Conservation (phyloP, 2,329 filamentous ascomycete genomes). For the Cucurbitaria berberidis region DNA sequence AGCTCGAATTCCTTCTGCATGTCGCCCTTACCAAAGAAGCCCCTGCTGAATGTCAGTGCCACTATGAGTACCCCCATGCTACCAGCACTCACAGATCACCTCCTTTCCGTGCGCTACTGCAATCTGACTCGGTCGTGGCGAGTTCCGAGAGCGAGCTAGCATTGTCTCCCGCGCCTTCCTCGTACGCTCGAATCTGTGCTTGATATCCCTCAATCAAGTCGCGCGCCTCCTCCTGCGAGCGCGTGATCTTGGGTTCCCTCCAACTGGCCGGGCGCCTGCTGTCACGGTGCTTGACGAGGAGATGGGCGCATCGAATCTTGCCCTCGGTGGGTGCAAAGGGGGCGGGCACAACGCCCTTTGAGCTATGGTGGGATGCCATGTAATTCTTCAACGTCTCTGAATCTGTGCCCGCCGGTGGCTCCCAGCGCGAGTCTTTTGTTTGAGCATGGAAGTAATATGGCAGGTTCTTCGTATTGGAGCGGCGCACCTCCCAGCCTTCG, state of each 20-base stretch:
- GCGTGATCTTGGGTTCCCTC: constrained; percentile 87
- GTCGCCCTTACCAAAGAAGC: constrained; percentile 90
- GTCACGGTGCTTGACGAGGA: constrained; percentile 91
- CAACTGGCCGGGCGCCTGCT: constrained; percentile 91
- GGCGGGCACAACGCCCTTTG: constrained; percentile 52
- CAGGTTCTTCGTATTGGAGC: constrained; percentile 97
- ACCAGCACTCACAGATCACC: constrained; percentile 75
- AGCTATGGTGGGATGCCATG: constrained; percentile 87
- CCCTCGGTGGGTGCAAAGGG: constrained; percentile 57
- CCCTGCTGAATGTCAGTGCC: constrained; percentile 54
- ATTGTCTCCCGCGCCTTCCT: constrained; percentile 52
- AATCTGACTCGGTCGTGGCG: constrained; percentile 89
- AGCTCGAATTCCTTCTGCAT: constrained; percentile 99
- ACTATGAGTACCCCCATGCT: neutral
- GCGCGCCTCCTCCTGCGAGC: constrained; percentile 85
- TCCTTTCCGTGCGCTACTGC: constrained; percentile 90
- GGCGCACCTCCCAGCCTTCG: constrained; percentile 89
- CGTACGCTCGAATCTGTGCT: constrained; percentile 71
- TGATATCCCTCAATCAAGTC: constrained; percentile 78
- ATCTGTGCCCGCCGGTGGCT: constrained; percentile 86
- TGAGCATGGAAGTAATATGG: constrained; percentile 96
- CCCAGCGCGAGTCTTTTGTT: constrained; percentile 92
- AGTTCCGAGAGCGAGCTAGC: constrained; percentile 72
- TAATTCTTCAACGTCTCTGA: constrained; percentile 91
- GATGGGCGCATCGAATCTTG: constrained; percentile 91